Conservation (phyloP, 1,139 yeast genomes). For the Suhomyces terraborum region DNA sequence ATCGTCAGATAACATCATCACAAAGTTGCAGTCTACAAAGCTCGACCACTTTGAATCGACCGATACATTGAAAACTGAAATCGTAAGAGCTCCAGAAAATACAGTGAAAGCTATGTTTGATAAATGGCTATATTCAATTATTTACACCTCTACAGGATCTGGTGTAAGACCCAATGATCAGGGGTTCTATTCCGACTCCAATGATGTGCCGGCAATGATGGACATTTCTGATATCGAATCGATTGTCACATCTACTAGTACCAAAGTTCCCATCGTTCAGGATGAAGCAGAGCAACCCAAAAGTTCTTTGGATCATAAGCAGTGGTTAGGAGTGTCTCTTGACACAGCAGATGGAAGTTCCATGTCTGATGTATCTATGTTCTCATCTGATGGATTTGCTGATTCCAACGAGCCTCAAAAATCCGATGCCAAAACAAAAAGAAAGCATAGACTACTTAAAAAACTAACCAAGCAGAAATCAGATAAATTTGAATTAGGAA, state of each 20-base stretch:
- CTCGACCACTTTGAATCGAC: constrained; percentile 18
- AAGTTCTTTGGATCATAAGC: constrained; percentile 1
- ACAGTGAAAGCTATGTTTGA: constrained; percentile 22
- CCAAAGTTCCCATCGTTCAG: neutral
- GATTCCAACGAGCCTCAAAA: constrained; percentile 4
- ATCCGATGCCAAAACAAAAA: constrained; percentile 2
- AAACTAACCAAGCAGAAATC: constrained; percentile 3
- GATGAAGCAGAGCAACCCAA: neutral
- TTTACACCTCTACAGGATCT: constrained; percentile 35
- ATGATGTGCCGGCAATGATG: constrained; percentile 20
- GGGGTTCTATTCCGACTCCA: constrained; percentile 42
- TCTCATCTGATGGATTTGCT: constrained; percentile 17
- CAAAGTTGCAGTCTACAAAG: constrained; percentile 11
- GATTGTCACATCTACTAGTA: constrained; percentile 10
- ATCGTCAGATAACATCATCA: neutral
- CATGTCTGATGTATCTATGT: constrained; percentile 27
- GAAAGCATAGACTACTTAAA: constrained; percentile 12
- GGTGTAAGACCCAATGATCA: constrained; percentile 38
- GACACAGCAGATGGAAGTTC: constrained; percentile 19
- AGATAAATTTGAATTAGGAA: constrained; percentile 32
- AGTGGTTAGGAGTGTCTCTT: constrained; percentile 8
- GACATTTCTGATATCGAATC: constrained; percentile 39
- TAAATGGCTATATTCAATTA: constrained; percentile 33
- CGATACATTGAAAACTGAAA: constrained; percentile 13
- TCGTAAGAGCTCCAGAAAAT: constrained; percentile 13